Evolutionary conservation across 257 asterid species (phyloP), one percentile per base, ranked within the genome.

Genomic region (Gentiana straminea): DNA sequence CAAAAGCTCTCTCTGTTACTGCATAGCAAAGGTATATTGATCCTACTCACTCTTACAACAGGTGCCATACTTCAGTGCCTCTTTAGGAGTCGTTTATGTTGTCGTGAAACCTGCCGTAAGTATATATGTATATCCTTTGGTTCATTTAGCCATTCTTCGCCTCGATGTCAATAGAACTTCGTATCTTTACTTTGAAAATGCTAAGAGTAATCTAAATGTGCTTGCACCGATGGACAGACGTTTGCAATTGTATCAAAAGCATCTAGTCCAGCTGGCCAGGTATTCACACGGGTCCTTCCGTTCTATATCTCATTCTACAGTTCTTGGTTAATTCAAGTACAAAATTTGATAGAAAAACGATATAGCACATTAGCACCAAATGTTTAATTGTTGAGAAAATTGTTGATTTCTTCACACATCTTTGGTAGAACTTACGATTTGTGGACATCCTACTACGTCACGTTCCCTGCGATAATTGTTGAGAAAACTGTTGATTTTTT

Each of bases 71-170:
- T 48, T 90, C 24, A 77, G 94, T 72, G 94, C 95, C 58, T 79
- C 94, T 2, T 81, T 90, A 52, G 96, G 98, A 68, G 89, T 90
- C 53, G 65, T 90, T 68, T 80, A 77, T 56, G 63, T 90, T 68
- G 91, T 90, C 13, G 95, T 84, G 68, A 90, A 82, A 73, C 98
- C 98, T 32, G 56, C 92, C 51, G 98, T 90, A 68, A 80, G 98
- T 81, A 24, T 24, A 24, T 24, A 32, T 0, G 44, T 54, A 33
- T 7, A 1, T 4, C 32, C 24, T 38, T 38, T 37, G 37, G 37
- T 33, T 44, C 37, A 43, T 5, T 48, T 5, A 12, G 24, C 55
- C 41, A 24, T 41, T 24, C 35, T 54, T 54, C 52, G 44, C 37
- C 56, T 49, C 60, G 52, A 55, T 12, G 37, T 63, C 49, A 13